Percentiles rank a stretch among this genome's conserved stretches.
Evolutionary conservation across 495 filamentous ascomycete genomes (phyloP).

Genomic region (Penicillium lividum): DNA sequence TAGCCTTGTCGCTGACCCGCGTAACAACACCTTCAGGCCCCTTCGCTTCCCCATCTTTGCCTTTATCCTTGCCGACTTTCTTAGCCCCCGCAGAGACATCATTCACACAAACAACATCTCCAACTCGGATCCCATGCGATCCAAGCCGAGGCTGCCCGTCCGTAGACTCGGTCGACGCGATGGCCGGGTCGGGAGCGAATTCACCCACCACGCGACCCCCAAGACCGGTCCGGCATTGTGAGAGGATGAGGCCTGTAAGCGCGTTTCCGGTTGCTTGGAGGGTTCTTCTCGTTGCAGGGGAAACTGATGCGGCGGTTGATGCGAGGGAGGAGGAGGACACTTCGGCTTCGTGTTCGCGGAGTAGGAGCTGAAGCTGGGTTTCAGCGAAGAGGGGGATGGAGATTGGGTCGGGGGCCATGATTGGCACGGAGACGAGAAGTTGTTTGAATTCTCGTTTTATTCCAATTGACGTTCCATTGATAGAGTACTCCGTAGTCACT

Average conservation of each 20-base stretch:
- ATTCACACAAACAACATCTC: conserved; percentile 82
- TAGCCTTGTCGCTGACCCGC: conserved; percentile 56
- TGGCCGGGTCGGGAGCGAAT: conserved; percentile 71
- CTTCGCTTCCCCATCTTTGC: conserved; percentile 54
- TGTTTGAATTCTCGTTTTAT: not conserved
- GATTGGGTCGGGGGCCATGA: conserved; percentile 38
- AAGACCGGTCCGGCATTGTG: conserved; percentile 84
- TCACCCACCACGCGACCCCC: conserved; percentile 87
- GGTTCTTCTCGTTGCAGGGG: conserved; percentile 65
- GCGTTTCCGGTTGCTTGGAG: conserved; percentile 88
- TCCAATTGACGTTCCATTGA: not conserved
- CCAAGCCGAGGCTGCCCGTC: conserved; percentile 50
- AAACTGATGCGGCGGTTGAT: conserved; percentile 70
- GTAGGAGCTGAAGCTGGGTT: conserved; percentile 76
- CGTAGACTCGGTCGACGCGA: conserved; percentile 34
- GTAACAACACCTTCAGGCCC: conserved; percentile 82
- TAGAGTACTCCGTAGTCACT: not conserved
- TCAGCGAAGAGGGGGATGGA: conserved; percentile 76
- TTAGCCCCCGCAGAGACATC: conserved; percentile 69
- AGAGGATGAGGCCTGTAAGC: conserved; percentile 72
- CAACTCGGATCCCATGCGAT: conserved; percentile 81
- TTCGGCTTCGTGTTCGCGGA: conserved; percentile 73
- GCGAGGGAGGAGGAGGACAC: conserved; percentile 51
- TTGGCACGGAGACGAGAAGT: not conserved
- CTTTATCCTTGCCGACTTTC: conserved; percentile 65